These are phyloP conservation scores for Mortierella polycephala DNA, from an alignment of 371 early-diverging fungal species.

Conservation along the genomic window DNA sequence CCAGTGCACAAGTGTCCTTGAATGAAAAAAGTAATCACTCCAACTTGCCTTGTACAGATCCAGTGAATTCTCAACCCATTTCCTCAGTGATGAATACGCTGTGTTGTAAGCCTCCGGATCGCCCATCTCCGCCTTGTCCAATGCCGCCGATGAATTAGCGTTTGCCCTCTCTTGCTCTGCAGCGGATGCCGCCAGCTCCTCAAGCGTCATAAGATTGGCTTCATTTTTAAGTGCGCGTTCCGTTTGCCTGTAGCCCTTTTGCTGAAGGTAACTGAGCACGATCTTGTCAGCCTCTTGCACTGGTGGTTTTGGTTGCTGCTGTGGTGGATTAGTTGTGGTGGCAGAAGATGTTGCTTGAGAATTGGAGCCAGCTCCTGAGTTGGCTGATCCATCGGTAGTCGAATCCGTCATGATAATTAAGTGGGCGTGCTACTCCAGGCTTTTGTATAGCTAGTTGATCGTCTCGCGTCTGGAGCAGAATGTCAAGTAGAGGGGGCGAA, in stretches of 20 bases:
- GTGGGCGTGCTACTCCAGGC: background rate
- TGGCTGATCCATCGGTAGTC: slow-evolving; percentile 26
- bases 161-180: background rate
- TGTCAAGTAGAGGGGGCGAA: no score
- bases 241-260: slow-evolving; percentile 67
- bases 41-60: slow-evolving; percentile 86
- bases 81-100: slow-evolving; percentile 82
- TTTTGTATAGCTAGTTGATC: background rate
- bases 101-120: slow-evolving; percentile 82
- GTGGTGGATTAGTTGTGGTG: slow-evolving; percentile 12
- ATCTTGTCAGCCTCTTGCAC: slow-evolving; percentile 59
- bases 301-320: slow-evolving; percentile 25
- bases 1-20: no score
- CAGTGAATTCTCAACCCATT: slow-evolving; percentile 96
- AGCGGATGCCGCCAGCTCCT: slow-evolving; percentile 25
- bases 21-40: no score
- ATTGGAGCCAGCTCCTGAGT: slow-evolving; percentile 22
- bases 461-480: no score
- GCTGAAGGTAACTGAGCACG: slow-evolving; percentile 64
- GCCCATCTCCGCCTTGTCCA: slow-evolving; percentile 73
- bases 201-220: slow-evolving; percentile 55
- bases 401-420: slow-evolving; percentile 30
- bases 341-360: slow-evolving; percentile 9
- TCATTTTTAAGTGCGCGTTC: slow-evolving; percentile 60
- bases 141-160: background rate